Base-by-base conservation (phyloP, 495 filamentous ascomycete species). In the Neurospora intermedia region DNA sequence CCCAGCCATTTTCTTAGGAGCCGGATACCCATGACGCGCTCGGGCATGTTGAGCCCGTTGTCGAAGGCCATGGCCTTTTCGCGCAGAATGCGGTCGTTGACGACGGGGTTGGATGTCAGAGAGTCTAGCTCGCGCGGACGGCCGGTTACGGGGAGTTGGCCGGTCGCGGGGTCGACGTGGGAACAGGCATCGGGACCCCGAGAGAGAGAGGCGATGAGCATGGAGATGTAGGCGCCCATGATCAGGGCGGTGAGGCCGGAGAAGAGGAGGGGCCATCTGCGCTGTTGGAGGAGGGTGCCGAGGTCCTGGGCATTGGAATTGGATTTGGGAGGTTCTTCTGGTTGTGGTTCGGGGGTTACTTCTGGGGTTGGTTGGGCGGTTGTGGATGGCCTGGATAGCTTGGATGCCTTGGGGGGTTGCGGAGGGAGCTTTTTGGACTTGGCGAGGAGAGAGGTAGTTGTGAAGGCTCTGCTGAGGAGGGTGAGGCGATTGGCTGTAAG, bases 11-110 rank as follows among this genome's bases (percentile, higher is more conserved):
- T 84, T 20, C 94, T 88, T 72, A 92, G 84, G 10, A 80, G 75
- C 11, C 83, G 85, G 76, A 96, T 82, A 31, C 93, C 88, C 84
- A 88, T 89, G 11, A 89, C 80, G 72, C 83, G 85, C 80, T 97
- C 93, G 13, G 87, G 89, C 71, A 87, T 77, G 75, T 89, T 86
- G 73, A 80, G 79, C n/a, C 69, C 73, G 45, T 38, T 48, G 79
- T 83, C 80, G 73, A 82, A 82, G 6, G 71, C 69, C 38, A 40
- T 69, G 70, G 80, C 79, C 0, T 75, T 73, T 27, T 74, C 48
- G 69, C 72, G 77, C 45, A 66, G 18, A 38, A 73, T 71, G 2
- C 74, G 35, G 71, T 70, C 71, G 70, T 59, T 76, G 69, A 72
- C 3, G 48, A 70, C 40, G 38, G 69, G 39, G 66, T 43, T 27